Evolutionary conservation across 495 filamentous ascomycete genomes (phyloP).

Genomic region (Xanthoparmelia taractica): DNA sequence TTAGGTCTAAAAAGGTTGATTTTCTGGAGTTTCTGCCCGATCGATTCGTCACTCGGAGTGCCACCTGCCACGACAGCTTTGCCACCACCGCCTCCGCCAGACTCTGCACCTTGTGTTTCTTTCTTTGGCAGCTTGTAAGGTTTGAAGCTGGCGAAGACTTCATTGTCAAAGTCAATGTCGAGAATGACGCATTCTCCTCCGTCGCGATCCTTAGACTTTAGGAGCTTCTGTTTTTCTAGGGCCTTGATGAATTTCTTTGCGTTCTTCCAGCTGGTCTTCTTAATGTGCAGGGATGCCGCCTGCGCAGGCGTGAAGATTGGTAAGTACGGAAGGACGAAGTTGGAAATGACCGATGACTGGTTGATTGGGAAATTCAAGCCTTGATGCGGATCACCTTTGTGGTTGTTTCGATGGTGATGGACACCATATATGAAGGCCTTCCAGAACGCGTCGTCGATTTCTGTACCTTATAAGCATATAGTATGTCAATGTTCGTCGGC

Average conservation of each 20-base stretch:
- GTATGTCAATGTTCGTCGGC: background rate
- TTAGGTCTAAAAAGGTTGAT: constrained; percentile 50
- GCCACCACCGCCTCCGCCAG: constrained; percentile 31
- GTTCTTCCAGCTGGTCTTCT: constrained; percentile 71
- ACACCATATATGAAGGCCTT: constrained; percentile 63
- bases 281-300: constrained; percentile 56
- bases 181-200: constrained; percentile 58
- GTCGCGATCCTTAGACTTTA: constrained; percentile 60
- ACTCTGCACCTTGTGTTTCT: constrained; percentile 37
- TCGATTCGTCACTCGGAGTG: constrained; percentile 37
- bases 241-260: constrained; percentile 67
- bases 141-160: constrained; percentile 46
- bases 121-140: constrained; percentile 58
- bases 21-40: constrained; percentile 51
- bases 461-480: constrained; percentile 30
- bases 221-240: constrained; percentile 54
- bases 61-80: constrained; percentile 36
- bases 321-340: constrained; percentile 59
- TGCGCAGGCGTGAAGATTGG: constrained; percentile 50
- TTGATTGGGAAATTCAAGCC: constrained; percentile 54
- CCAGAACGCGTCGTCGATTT: constrained; percentile 61
- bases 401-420: constrained; percentile 43
- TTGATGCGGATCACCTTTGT: constrained; percentile 45
- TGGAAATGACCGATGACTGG: constrained; percentile 58
- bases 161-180: constrained; percentile 59